These are phyloP conservation scores for Aspergillus baeticus DNA, from an alignment of 495 filamentous ascomycete species.

Conservation along the genomic window DNA sequence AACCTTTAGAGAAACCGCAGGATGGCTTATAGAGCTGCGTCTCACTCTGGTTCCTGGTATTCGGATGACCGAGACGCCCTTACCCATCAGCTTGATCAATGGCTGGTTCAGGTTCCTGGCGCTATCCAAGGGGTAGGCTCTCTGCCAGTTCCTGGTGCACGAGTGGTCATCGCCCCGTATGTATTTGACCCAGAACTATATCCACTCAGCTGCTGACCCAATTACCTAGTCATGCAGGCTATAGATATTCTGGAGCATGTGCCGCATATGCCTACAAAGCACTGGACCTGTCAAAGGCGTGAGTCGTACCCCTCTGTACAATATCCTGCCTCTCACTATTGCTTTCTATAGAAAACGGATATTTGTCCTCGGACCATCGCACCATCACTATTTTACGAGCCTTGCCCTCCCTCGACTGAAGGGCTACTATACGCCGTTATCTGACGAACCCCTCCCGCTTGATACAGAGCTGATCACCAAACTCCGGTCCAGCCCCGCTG, in stretches of 20 bases:
- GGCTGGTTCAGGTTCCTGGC: slow-evolving; percentile 70
- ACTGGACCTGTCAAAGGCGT: slow-evolving; percentile 81
- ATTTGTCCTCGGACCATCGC: slow-evolving; percentile 92
- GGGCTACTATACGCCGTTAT: slow-evolving; percentile 82
- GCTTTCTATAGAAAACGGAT: slow-evolving; percentile 68
- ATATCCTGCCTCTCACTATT: background rate
- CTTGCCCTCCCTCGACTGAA: slow-evolving; percentile 75
- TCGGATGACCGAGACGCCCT: slow-evolving; percentile 57
- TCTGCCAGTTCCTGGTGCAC: slow-evolving; percentile 73
- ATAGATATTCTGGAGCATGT: slow-evolving; percentile 89
- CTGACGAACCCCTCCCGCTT: slow-evolving; percentile 68
- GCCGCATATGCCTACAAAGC: slow-evolving; percentile 94
- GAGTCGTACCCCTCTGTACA: slow-evolving; percentile 19
- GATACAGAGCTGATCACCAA: slow-evolving; percentile 65
- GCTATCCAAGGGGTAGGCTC: slow-evolving; percentile 53
- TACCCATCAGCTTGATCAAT: slow-evolving; percentile 70
- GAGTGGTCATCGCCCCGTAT: slow-evolving; percentile 95
- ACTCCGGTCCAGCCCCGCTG: slow-evolving; percentile 53
- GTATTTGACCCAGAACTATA: slow-evolving; percentile 29
- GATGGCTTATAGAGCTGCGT: slow-evolving; percentile 58
- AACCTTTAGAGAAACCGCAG: background rate
- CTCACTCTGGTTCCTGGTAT: slow-evolving; percentile 87
- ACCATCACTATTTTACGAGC: slow-evolving; percentile 76
- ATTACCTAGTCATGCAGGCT: slow-evolving; percentile 81
- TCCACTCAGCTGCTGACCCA: slow-evolving; percentile 15